These are phyloP conservation scores for Neckera pumila DNA, from an alignment of 225 moss, liverwort and hornwort genomes.

Conservation along the genomic window DNA sequence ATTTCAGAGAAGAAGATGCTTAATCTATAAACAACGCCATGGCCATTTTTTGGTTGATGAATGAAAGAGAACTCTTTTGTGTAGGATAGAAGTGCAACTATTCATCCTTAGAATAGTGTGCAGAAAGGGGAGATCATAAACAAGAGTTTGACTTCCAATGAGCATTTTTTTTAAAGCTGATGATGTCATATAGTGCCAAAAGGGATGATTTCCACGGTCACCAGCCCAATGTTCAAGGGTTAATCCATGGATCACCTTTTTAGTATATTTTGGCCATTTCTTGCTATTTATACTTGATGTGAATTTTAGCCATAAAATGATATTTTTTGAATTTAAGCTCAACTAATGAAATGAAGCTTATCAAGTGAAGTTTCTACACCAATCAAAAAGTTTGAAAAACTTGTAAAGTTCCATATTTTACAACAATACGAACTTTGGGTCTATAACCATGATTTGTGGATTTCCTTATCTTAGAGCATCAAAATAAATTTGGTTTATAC, in stretches of 20 bases:
- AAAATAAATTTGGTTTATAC: not conserved
- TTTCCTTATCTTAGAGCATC: not conserved
- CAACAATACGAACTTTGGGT: not conserved
- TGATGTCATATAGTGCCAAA: no score
- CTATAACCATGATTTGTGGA: not conserved
- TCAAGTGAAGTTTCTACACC: not conserved
- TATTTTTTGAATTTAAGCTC: not conserved
- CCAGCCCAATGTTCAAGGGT: no score
- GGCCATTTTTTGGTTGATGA: no score
- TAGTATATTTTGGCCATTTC: not conserved
- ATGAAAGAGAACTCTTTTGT: no score
- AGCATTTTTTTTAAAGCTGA: no score
- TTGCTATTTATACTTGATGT: not conserved
- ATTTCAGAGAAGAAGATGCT: not conserved
- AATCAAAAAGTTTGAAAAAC: not conserved
- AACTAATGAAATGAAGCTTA: not conserved
- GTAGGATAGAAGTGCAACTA: no score
- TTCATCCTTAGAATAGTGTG: no score
- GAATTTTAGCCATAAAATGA: not conserved
- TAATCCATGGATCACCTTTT: fast-evolving
- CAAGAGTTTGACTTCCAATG: no score
- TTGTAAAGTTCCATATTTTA: not conserved
- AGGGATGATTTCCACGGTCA: no score
- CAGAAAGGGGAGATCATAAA: no score
- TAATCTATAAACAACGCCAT: no score